A percentile compares a stretch with the other conserved stretches of the same genome.
Conservation (phyloP, 306 rosid genomes). For the Lablab purpureus region DNA sequence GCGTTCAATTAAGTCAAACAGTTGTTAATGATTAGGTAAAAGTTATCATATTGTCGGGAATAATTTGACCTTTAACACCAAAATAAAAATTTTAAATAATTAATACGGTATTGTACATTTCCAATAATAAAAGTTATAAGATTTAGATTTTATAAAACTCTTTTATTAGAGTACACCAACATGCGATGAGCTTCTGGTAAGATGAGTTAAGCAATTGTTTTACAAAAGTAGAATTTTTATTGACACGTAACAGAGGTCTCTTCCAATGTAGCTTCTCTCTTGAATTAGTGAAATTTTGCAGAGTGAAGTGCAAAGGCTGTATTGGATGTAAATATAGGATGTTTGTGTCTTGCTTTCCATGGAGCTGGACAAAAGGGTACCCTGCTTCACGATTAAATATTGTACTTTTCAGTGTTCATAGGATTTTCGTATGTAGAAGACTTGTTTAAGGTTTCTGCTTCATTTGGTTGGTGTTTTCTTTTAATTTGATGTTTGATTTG, state of each 20-base stretch:
- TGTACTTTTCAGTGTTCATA: constrained; percentile 32
- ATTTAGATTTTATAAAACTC: too few species aligned
- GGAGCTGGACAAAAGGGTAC: constrained; percentile 98
- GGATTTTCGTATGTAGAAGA: not conserved
- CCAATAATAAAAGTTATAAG: too few species aligned
- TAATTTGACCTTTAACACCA: too few species aligned
- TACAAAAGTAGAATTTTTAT: constrained; percentile 28
- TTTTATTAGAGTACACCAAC: too few species aligned
- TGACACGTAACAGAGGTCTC: not conserved
- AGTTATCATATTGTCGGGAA: too few species aligned
- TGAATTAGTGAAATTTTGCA: constrained; percentile 37
- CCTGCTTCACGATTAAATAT: constrained; percentile 59
- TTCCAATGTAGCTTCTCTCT: constrained; percentile 34
- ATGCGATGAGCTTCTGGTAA: too few species aligned
- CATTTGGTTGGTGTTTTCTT: constrained; percentile 17
- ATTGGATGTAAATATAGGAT: constrained; percentile 22
- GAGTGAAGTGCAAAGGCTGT: constrained; percentile 7
- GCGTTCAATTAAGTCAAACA: too few species aligned
- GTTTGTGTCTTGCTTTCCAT: constrained; percentile 58
- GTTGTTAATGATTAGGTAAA: too few species aligned
- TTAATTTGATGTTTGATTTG: constrained; percentile 26
- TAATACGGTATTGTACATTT: too few species aligned
- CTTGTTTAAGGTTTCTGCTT: constrained; percentile 8
- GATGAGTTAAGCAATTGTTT: not conserved
- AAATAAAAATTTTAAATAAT: too few species aligned